phyloP scores from a whole-genome alignment of 1,139 yeast species.

The Saccharomyces hybrid region DNA sequence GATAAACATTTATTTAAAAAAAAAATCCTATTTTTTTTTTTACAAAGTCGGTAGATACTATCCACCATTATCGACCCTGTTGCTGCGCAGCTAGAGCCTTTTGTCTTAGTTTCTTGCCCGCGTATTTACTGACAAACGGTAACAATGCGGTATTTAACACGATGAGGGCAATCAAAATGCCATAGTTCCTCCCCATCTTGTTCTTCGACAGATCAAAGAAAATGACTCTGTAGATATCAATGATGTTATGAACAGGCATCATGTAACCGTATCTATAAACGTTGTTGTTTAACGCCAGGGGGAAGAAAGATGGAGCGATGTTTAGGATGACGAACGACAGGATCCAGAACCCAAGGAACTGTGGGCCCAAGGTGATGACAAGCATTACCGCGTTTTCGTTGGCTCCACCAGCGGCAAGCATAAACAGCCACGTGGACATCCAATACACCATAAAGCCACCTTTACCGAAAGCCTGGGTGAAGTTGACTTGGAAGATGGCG shows the following conservation, averaged over 20 bases:
- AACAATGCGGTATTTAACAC: conserved; percentile 39
- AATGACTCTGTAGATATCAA: conserved; percentile 47
- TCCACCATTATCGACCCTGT: no score
- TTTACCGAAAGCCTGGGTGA: conserved; percentile 45
- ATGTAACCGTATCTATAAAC: conserved; percentile 59
- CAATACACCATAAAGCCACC: conserved; percentile 59
- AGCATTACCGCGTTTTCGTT: conserved; percentile 52
- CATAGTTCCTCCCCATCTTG: conserved; percentile 49
- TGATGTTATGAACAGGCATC: conserved; percentile 54
- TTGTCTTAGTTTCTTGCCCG: conserved; percentile 13
- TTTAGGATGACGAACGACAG: conserved; percentile 51
- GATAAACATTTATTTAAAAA: conserved; percentile 12
- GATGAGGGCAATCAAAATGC: conserved; percentile 51
- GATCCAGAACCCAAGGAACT: conserved; percentile 52
- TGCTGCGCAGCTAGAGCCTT: not conserved
- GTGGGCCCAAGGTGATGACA: conserved; percentile 40
- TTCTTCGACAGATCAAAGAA: conserved; percentile 51
- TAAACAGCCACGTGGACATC: conserved; percentile 50
- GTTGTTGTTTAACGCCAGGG: conserved; percentile 44
- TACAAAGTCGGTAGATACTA: no score
- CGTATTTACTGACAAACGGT: conserved; percentile 38
- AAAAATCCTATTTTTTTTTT: not conserved
- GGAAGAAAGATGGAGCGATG: conserved; percentile 55
- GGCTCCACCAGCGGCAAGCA: conserved; percentile 56
- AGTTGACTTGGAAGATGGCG: conserved; percentile 50